These are phyloP conservation scores for Penicillium palitans DNA, from an alignment of 2,329 filamentous ascomycete species.

Conservation along the genomic window DNA sequence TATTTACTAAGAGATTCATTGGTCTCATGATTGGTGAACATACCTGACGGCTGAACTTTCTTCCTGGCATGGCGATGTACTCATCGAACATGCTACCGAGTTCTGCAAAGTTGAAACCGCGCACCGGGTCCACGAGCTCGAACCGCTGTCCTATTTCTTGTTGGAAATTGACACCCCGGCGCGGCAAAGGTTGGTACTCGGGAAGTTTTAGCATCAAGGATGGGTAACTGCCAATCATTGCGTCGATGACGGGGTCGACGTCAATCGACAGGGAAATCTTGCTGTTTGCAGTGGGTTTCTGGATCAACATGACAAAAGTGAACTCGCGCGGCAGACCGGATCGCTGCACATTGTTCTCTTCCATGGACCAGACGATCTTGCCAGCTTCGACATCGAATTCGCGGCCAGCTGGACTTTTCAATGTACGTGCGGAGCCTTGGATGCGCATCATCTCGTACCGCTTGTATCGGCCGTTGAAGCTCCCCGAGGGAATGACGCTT, in stretches of 20 bases:
- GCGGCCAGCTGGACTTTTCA: constrained; percentile 37
- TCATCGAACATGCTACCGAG: constrained; percentile 45
- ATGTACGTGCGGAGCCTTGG: constrained; percentile 49
- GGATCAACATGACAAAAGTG: constrained; percentile 53
- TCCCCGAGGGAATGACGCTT: constrained; percentile 45
- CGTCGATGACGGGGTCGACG: constrained; percentile 45
- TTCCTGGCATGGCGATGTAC: constrained; percentile 49
- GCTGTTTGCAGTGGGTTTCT: constrained; percentile 45
- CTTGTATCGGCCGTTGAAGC: constrained; percentile 44
- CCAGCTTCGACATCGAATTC: constrained; percentile 46
- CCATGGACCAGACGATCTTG: constrained; percentile 53
- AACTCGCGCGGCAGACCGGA: constrained; percentile 54
- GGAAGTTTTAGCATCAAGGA: constrained; percentile 41
- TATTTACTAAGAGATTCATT: background rate
- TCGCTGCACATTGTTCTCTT: constrained; percentile 51
- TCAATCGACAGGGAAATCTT: constrained; percentile 44
- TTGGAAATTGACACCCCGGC: constrained; percentile 42
- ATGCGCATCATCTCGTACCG: constrained; percentile 54
- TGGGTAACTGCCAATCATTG: constrained; percentile 46
- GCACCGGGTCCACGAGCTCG: constrained; percentile 33
- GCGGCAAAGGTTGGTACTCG: constrained; percentile 41
- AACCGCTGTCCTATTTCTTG: constrained; percentile 49
- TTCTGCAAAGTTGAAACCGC: constrained; percentile 50
- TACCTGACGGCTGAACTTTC: constrained; percentile 33
- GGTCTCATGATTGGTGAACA: background rate